Evolutionary conservation across 2,329 filamentous ascomycete species (phyloP), one percentile per base, ranked within the genome.

Genomic region (Huntiella omanensis): DNA sequence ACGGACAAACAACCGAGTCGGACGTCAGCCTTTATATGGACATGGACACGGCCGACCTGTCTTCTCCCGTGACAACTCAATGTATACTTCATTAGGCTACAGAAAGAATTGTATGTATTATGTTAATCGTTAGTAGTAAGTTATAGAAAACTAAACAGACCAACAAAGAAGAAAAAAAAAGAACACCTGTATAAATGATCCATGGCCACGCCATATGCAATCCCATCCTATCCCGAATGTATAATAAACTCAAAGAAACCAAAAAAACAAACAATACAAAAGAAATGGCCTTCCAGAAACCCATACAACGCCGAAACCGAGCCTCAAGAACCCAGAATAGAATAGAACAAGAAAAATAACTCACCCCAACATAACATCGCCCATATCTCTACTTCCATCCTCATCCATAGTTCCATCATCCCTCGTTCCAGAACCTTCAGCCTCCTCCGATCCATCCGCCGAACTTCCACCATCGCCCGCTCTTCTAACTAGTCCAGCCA

Each of bases 311-410:
- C 54, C 45, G 47, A 34, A 49, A 45, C 16, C 42, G 35, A 8
- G 19, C 46, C 15, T 41, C 4, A 47, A 44, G 19, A 37, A 34
- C 46, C 33, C 6, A 16, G 49, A 45, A 43, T 46, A 32, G 16
- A 49, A 51, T 47, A 48, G 49, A 55, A 61, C 57, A 62, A 59
- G n/a, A 56, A 54, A 57, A 54, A 54, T 52, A 58, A 42, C 54
- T 56, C 49, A 53, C 49, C 55, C 51, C 53, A 57, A 59, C 56
- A 60, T 56, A 50, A 19, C 13, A 34, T n/a, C 40, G 16, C n/a
- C 12, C 40, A 32, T 16, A 33, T 19, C 17, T 17, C 15, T 34
- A 43, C 7, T 8, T 32, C 28, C 28, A 66, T 51, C 69, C 70
- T 40, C 36, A 13, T 40, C 46, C 3, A 19, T 34, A 42, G 19